These are phyloP conservation scores for Phytophthora hibernalis DNA, from an alignment of 352 stramenopile genomes.

Conservation along the genomic window DNA sequence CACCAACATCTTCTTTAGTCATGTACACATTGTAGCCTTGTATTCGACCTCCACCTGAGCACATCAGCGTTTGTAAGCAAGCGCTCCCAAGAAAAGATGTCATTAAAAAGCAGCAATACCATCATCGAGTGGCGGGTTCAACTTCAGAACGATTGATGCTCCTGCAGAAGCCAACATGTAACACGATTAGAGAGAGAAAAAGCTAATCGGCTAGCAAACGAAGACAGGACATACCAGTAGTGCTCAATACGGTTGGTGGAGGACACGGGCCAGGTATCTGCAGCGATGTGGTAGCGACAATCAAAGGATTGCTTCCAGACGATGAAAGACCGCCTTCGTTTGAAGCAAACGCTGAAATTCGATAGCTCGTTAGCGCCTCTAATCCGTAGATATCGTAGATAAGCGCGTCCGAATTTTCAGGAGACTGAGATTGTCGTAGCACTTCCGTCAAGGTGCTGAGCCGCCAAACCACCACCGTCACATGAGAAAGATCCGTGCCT, in stretches of 20 bases:
- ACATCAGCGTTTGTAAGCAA: not conserved
- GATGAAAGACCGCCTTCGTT: constrained; percentile 33
- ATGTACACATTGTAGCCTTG: constrained; percentile 68
- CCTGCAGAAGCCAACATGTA: constrained; percentile 24
- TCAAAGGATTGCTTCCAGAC: constrained; percentile 25
- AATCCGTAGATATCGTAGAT: constrained; percentile 44
- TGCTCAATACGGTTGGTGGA: constrained; percentile 43
- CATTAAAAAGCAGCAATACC: constrained; percentile 24
- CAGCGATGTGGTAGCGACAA: constrained; percentile 24
- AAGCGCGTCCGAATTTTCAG: constrained; percentile 19
- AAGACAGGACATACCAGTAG: constrained; percentile 44
- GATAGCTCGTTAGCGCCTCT: constrained; percentile 42
- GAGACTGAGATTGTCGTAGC: constrained; percentile 12
- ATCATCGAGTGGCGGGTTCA: constrained; percentile 50
- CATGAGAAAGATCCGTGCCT: constrained; percentile 32
- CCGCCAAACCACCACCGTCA: constrained; percentile 36
- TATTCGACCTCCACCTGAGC: constrained; percentile 54
- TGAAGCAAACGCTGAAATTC: constrained; percentile 37
- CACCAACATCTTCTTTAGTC: constrained; percentile 33
- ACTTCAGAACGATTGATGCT: constrained; percentile 49
- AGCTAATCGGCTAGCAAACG: not conserved
- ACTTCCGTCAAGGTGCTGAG: constrained; percentile 9
- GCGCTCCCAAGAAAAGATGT: not conserved
- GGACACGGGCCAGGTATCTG: constrained; percentile 52
- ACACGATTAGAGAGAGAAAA: not conserved